Evolutionary conservation across 169 alveolate genomes (phyloP).

Genomic region (Cryptosporidium viatorum): DNA sequence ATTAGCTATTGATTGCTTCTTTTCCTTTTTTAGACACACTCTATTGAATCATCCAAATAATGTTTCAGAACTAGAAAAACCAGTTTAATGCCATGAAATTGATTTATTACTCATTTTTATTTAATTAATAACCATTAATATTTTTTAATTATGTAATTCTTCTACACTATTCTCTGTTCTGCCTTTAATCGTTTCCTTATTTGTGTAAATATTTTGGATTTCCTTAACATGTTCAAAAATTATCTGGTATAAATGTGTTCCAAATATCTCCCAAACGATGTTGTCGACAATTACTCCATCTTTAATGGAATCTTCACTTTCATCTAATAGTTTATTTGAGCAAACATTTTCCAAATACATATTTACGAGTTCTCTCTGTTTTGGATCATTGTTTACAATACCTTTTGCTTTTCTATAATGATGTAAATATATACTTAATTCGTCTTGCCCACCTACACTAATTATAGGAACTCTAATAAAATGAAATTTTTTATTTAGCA

Average conservation of each 20-base stretch:
- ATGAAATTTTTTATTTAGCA: slow-evolving; percentile 3
- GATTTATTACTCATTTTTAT: neutral
- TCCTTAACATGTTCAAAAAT: slow-evolving; percentile 18
- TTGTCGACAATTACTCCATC: slow-evolving; percentile 7
- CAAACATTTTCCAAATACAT: slow-evolving; percentile 34
- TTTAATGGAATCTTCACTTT: neutral
- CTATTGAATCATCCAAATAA: neutral
- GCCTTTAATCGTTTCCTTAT: neutral
- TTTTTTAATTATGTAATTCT: neutral
- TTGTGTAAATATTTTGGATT: neutral
- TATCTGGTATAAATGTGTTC: slow-evolving; percentile 35
- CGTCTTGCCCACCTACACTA: neutral
- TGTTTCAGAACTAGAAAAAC: neutral
- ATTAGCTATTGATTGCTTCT: slow-evolving; percentile 34
- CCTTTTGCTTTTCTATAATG: slow-evolving; percentile 70
- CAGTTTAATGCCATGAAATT: neutral
- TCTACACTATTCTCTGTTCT: neutral
- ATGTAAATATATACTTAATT: slow-evolving; percentile 17
- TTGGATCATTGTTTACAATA: slow-evolving; percentile 59
- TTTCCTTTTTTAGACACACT: slow-evolving; percentile 16
- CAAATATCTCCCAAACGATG: slow-evolving; percentile 46
- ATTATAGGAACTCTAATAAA: slow-evolving; percentile 26
- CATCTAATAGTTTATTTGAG: neutral
- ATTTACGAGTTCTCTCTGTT: slow-evolving; percentile 4
- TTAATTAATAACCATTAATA: no score